phyloP scores from a whole-genome alignment of 306 rosid genomes.

The Vicia villosa region DNA sequence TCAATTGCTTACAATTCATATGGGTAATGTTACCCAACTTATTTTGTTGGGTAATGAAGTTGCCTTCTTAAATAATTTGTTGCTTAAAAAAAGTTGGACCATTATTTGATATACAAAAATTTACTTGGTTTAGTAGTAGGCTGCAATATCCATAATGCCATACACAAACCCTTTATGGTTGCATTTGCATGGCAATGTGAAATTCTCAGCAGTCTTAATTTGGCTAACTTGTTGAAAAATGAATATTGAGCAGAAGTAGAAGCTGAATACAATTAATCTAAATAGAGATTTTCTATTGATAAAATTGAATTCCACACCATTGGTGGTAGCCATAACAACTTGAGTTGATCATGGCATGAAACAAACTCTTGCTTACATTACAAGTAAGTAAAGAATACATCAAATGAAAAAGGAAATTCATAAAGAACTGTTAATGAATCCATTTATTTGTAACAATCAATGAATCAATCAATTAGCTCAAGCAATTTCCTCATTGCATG shows the following conservation, averaged over 20 bases:
- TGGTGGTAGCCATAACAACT: slow-evolving; percentile 21
- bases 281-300: not conserved
- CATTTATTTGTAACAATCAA: not conserved
- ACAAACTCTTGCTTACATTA: slow-evolving; percentile 17
- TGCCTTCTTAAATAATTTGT: no score
- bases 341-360: slow-evolving; percentile 27
- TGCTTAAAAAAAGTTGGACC: no score
- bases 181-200: no score
- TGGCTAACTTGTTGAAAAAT: not conserved
- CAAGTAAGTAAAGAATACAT: not conserved
- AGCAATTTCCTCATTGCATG: slow-evolving; percentile 64
- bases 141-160: not conserved
- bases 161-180: slow-evolving; percentile 2
- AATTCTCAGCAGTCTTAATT: not conserved
- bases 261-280: not conserved
- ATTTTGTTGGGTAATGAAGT: no score
- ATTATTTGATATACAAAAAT: no score
- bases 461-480: slow-evolving; percentile 41
- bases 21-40: no score
- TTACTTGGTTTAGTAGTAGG: not conserved
- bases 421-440: not conserved
- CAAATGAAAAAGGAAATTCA: not conserved
- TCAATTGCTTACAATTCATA: no score
- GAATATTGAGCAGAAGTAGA: not conserved
- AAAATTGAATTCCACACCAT: slow-evolving; percentile 24